Base-by-base conservation (phyloP, 2,329 filamentous ascomycete genomes). In the Daldinia sp. region DNA sequence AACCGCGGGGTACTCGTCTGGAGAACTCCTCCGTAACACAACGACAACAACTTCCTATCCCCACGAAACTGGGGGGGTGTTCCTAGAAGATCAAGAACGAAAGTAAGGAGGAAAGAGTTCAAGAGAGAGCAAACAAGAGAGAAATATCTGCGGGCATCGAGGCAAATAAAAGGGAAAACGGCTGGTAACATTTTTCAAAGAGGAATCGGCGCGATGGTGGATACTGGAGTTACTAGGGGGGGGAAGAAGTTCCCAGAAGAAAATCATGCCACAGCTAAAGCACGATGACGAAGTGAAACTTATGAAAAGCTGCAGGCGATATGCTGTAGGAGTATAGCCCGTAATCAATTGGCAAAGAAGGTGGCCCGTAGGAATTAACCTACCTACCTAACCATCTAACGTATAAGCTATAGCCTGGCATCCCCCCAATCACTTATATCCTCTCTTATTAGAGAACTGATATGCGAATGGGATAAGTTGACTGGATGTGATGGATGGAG, bases 251-350 rank as follows among this genome's bases (percentile, higher is more conserved):
- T 51, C 46, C 15, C 9, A 51, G 46, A 18, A 57, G 59, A 68
- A 70, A 70, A 71, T 69, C 69, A 71, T 67, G 63, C 69, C 60
- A 71, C 48, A 58, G 59, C 57, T 64, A 54, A 65, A 60, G 69
- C 66, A 69, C 53, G 63, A 71, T 71, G 69, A 71, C 69, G 69
- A 68, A 42, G 50, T 37, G 30, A 48, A 66, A 57, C 66, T 64
- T 60, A 60, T 62, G 53, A 60, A 55, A 62, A 62, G 60, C 56
- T 71, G 69, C 69, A 67, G 42, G 63, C 35, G n/a, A 56, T 23
- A 59, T 53, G 42, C 13, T 62, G 50, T 42, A 58, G 28, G 23
- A 33, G 37, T 44, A 44, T 20, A 33, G 41, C 57, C 44, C 42
- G 26, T 42, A 42, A 63, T 57, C 56, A 66, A 71, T 51, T 55